These are phyloP conservation scores for Sutorius australiensis DNA, from an alignment of 768 basidiomycete genomes.

Conservation along the genomic window DNA sequence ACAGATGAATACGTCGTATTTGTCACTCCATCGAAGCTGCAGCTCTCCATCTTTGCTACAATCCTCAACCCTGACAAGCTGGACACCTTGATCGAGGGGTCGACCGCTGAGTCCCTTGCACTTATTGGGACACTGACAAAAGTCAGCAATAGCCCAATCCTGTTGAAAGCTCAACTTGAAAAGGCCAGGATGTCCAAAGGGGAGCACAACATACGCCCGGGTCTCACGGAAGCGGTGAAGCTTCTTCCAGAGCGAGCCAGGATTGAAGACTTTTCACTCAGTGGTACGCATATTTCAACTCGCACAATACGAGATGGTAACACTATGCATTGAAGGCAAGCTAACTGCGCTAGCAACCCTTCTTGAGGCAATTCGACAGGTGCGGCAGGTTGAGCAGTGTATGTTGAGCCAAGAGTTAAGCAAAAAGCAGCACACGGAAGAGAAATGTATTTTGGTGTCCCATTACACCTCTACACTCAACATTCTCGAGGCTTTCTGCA, in stretches of 20 bases:
- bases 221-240: slow-evolving; percentile 56
- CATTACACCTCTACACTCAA: slow-evolving; percentile 95
- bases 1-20: slow-evolving; percentile 99
- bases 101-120: slow-evolving; percentile 73
- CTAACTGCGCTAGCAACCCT: slow-evolving; percentile 62
- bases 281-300: slow-evolving; percentile 52
- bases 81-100: slow-evolving; percentile 62
- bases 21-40: slow-evolving; percentile 79
- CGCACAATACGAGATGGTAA: neutral
- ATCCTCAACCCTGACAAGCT: slow-evolving; percentile 72
- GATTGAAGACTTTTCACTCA: slow-evolving; percentile 71
- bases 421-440: slow-evolving; percentile 60
- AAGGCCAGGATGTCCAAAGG: slow-evolving; percentile 47
- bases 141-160: slow-evolving; percentile 88
- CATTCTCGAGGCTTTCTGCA: slow-evolving; percentile 84
- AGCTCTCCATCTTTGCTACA: slow-evolving; percentile 71
- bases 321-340: slow-evolving; percentile 55
- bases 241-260: slow-evolving; percentile 57
- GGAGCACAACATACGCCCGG: slow-evolving; percentile 42
- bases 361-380: slow-evolving; percentile 57
- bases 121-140: slow-evolving; percentile 81
- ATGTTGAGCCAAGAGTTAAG: slow-evolving; percentile 1
- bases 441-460: slow-evolving; percentile 96
- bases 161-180: slow-evolving; percentile 77
- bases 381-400: slow-evolving; percentile 20